A percentile compares a stretch with the other conserved stretches of the same genome.
Conservation (phyloP, 2,329 filamentous ascomycete species). For the Chaetomium globosum region DNA sequence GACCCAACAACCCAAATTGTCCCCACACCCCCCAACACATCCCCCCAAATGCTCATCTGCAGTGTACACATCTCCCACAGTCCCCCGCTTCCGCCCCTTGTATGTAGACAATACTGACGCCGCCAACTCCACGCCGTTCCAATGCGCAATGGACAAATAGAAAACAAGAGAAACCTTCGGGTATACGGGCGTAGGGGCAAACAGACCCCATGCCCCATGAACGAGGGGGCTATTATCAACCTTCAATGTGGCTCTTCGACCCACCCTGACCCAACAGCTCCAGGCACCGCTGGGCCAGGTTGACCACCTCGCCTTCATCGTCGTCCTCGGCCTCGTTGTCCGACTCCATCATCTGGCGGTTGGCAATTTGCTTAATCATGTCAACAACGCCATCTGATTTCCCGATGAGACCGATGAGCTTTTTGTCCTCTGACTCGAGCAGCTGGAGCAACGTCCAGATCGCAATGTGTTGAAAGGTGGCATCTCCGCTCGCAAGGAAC, state of each 20-base stretch:
- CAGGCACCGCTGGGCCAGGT: slow-evolving; percentile 83
- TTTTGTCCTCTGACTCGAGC: slow-evolving; percentile 90
- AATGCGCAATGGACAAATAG: slow-evolving; percentile 43
- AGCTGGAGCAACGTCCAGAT: slow-evolving; percentile 97
- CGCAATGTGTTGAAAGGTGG: slow-evolving; percentile 98
- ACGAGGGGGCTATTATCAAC: slow-evolving; percentile 48
- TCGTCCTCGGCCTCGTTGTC: slow-evolving; percentile 87
- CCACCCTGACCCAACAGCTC: slow-evolving; percentile 78
- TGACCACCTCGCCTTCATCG: slow-evolving; percentile 90
- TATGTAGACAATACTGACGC: slow-evolving; percentile 45
- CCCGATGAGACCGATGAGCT: slow-evolving; percentile 83
- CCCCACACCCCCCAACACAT: slow-evolving; percentile 4
- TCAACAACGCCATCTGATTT: slow-evolving; percentile 89
- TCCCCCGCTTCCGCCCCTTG: slow-evolving; percentile 34
- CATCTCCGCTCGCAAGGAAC: slow-evolving; percentile 90
- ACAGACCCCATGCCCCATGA: neutral
- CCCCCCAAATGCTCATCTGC: slow-evolving; percentile 27
- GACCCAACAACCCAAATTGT: slow-evolving; percentile 2
- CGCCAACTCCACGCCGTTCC: slow-evolving; percentile 49
- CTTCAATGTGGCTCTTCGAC: slow-evolving; percentile 81
- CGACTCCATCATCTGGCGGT: slow-evolving; percentile 82
- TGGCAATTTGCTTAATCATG: slow-evolving; percentile 88
- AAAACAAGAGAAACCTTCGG: slow-evolving; percentile 26
- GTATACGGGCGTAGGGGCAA: slow-evolving; percentile 2
- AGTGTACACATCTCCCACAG: slow-evolving; percentile 35